A percentile compares a stretch with the other conserved stretches of the same genome.
Evolutionary conservation across 2,329 filamentous ascomycete species (phyloP).

Genomic region (Fusarium subglutinans): DNA sequence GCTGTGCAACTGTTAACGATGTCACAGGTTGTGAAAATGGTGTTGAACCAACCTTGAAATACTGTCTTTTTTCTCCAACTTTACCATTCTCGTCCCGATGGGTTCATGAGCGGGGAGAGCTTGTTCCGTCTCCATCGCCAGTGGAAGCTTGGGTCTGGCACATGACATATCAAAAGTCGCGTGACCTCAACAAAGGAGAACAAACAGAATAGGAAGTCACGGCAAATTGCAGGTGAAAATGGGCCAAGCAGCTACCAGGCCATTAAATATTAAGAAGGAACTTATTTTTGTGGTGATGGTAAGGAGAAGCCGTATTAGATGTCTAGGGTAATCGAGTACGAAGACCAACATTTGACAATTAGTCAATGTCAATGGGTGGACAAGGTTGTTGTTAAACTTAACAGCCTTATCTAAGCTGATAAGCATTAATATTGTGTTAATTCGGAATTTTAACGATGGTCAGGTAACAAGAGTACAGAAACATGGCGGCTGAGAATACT

Average conservation of each 20-base stretch:
- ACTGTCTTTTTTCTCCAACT: background rate
- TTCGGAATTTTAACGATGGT: background rate
- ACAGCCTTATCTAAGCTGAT: background rate
- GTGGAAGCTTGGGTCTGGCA: conserved; percentile 24
- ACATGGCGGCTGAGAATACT: background rate
- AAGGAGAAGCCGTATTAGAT: background rate
- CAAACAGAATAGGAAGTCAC: background rate
- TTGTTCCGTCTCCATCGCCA: conserved; percentile 21
- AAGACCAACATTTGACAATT: background rate
- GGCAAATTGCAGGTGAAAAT: conserved; percentile 11
- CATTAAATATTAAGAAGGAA: background rate
- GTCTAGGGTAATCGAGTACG: conserved; percentile 13
- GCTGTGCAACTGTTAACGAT: background rate
- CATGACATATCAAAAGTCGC: conserved; percentile 34
- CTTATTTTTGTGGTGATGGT: background rate
- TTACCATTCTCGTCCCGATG: conserved; percentile 13
- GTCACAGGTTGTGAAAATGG: background rate
- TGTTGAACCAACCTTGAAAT: background rate
- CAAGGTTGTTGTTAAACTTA: background rate
- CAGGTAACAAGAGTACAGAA: background rate
- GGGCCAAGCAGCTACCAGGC: background rate
- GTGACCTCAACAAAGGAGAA: conserved; percentile 21
- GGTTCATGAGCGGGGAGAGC: conserved; percentile 34
- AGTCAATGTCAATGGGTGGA: background rate
- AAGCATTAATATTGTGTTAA: background rate